Evolutionary conservation across 1,139 yeast genomes (phyloP), one percentile per base, ranked within the genome.

Genomic region (Arxiozyma slooffiae): DNA sequence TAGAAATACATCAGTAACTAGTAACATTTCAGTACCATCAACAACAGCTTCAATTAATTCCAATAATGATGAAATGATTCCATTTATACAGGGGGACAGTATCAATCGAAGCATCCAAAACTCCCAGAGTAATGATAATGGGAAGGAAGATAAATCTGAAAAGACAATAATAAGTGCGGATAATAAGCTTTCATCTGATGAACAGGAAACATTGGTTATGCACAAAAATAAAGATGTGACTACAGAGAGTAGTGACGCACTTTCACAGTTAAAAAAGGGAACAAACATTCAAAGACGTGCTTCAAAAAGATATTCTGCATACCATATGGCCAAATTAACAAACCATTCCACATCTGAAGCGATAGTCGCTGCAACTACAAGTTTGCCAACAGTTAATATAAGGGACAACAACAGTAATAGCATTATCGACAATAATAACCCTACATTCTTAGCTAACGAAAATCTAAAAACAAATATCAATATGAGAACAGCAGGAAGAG

Each of bases 261-360:
- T 89, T 26, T 74, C 81, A 0, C 88, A 86, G 57, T 72, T 90
- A 21, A 96, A 89, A 60, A 80, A 82, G 46, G 87, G 90, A 1
- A 86, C 85, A 52, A 84, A 85, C 1, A 70, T 92, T 44, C 95
- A 85, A 68, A 76, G 98, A 57, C 77, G 97, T 54, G 98, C 98
- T 0, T 89, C 97, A 4, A 67, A 67, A 50, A 72, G 98, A 53
- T 92, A 85, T 63, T 87, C 96, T 24, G 96, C 97, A 0, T 92
- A 89, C 57, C 97, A 92, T 62, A 85, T 84, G 68, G 90, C 95
- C 1, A 86, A 85, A 60, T 74, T 86, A 23, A 75, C 89, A 0
- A 81, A 79, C 56, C 73, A 71, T 56, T 71, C 74, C 5, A 54
- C 62, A 2, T 50, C 57, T 14, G 64, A 61, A 14, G 75, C 74